phyloP scores from a whole-genome alignment of 345 rosid genomes.

The Eucalyptus erythrocorys region DNA sequence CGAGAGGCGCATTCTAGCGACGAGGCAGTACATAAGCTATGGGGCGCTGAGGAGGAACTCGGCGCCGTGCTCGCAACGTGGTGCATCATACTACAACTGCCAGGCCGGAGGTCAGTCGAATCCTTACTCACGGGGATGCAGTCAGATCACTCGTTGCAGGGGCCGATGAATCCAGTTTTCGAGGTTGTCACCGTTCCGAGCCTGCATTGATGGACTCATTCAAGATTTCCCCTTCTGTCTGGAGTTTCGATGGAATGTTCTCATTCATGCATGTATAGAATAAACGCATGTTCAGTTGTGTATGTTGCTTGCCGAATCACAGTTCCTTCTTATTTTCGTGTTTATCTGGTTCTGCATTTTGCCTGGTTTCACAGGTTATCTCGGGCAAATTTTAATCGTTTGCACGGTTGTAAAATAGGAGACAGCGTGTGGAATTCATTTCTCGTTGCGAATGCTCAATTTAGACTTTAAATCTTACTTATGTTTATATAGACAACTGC shows the following conservation, averaged over 20 bases:
- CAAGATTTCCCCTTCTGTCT: not conserved
- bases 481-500: too few species aligned
- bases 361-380: not conserved
- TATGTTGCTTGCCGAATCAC: not conserved
- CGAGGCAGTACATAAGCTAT: conserved; percentile 71
- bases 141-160: conserved; percentile 78
- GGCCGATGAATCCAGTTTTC: conserved; percentile 5
- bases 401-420: not conserved
- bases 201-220: not conserved
- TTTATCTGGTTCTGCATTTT: not conserved
- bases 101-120: conserved; percentile 60
- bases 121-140: conserved; percentile 89
- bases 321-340: not conserved
- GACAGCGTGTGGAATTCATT: not conserved
- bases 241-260: not conserved
- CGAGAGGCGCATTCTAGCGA: conserved; percentile 63
- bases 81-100: conserved; percentile 93
- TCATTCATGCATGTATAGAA: not conserved
- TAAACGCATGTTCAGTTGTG: not conserved
- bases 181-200: not conserved
- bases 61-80: conserved; percentile 89
- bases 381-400: not conserved
- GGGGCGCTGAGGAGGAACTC: conserved; percentile 79
- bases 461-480: not conserved
- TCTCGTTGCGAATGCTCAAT: not conserved